Evolutionary conservation across 768 basidiomycete genomes (phyloP).

Genomic region (Pleurotus platypus): DNA sequence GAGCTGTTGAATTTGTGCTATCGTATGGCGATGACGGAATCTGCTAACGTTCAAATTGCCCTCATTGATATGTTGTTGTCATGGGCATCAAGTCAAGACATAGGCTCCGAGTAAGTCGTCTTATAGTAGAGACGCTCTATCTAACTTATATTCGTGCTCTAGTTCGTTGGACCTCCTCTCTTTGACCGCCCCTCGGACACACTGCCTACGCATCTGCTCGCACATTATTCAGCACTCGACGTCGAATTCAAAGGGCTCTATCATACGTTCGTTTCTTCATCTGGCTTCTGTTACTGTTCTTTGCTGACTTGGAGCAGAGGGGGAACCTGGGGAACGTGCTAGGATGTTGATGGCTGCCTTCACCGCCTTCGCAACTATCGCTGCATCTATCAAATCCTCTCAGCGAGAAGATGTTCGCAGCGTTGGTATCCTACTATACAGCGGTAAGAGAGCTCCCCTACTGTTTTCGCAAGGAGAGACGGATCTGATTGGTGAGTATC

Average conservation of each 20-base stretch:
- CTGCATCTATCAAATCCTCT: slow-evolving; percentile 22
- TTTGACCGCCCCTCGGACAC: slow-evolving; percentile 46
- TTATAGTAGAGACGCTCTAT: slow-evolving; percentile 13
- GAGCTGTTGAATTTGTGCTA: slow-evolving; percentile 88
- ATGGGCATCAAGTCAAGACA: slow-evolving; percentile 46
- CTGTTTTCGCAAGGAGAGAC: background rate
- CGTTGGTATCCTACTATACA: slow-evolving; percentile 75
- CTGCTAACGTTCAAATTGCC: slow-evolving; percentile 64
- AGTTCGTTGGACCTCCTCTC: slow-evolving; percentile 34
- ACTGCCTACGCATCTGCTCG: slow-evolving; percentile 81
- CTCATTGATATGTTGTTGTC: slow-evolving; percentile 65
- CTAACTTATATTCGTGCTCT: slow-evolving; percentile 4
- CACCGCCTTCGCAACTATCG: slow-evolving; percentile 56
- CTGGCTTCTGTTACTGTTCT: background rate
- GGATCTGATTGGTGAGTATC: background rate
- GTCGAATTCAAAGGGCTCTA: slow-evolving; percentile 47
- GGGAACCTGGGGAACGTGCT: slow-evolving; percentile 52
- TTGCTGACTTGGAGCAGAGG: slow-evolving; percentile 33
- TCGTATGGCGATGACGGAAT: slow-evolving; percentile 85
- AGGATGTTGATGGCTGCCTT: slow-evolving; percentile 64
- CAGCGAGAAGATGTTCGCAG: slow-evolving; percentile 57
- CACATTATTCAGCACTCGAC: slow-evolving; percentile 74
- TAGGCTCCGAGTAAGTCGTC: slow-evolving; percentile 1
- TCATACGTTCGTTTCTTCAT: slow-evolving; percentile 40
- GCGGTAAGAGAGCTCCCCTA: slow-evolving; percentile 42